Evolutionary conservation across 108 stramenopile genomes (phyloP).

Genomic region (Licmophora abbreviata): DNA sequence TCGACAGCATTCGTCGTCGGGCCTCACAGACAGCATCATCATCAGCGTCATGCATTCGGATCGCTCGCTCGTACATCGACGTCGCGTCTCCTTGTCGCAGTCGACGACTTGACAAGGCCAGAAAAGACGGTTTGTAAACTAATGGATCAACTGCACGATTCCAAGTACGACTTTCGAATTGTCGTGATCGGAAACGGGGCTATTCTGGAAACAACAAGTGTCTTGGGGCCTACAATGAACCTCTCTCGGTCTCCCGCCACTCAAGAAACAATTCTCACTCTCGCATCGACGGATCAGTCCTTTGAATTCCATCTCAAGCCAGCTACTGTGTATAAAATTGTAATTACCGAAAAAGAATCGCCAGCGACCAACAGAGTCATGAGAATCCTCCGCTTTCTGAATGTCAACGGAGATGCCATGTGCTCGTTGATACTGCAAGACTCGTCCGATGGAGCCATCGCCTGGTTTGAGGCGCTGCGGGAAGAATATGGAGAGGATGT

Average conservation of each 20-base stretch:
- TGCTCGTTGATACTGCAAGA: conserved; percentile 60
- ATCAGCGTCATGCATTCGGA: no score
- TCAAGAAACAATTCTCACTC: conserved; percentile 52
- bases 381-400: conserved; percentile 41
- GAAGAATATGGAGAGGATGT: conserved; percentile 35
- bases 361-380: conserved; percentile 14
- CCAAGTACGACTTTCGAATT: conserved; percentile 52
- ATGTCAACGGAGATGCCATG: conserved; percentile 37
- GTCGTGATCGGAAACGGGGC: conserved; percentile 80
- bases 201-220: conserved; percentile 72
- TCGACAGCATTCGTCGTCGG: no score
- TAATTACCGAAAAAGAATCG: conserved; percentile 28
- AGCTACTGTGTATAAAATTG: conserved; percentile 43
- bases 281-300: conserved; percentile 57
- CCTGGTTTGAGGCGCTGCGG: conserved; percentile 49
- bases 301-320: conserved; percentile 79
- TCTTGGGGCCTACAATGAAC: conserved; percentile 45
- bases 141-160: conserved; percentile 41
- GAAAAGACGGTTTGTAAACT: conserved; percentile 33
- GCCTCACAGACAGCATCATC: no score
- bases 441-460: conserved; percentile 23
- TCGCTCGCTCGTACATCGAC: no score
- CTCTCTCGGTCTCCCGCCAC: conserved; percentile 50
- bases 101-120: neutral
- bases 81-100: neutral